Conservation (phyloP, 352 stramenopile genomes). For the Phytophthora quininea region DNA sequence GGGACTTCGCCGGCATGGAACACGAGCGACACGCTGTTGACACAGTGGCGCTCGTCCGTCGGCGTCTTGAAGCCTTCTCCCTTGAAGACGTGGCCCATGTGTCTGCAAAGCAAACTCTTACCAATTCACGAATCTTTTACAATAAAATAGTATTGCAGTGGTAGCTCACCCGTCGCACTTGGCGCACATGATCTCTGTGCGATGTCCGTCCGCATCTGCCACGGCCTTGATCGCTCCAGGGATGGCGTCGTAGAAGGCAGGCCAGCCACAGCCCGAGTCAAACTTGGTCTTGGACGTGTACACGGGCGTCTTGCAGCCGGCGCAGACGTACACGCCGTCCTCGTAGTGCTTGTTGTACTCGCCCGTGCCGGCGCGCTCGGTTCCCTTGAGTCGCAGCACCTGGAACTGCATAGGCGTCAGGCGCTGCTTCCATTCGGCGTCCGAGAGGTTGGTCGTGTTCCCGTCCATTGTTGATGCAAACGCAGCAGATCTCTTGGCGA, state of each 20-base stretch:
- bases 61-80: slow-evolving; percentile 87
- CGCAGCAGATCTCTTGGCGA: slow-evolving; percentile 4
- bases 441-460: slow-evolving; percentile 47
- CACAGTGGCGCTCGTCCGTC: slow-evolving; percentile 90
- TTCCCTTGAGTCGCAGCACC: slow-evolving; percentile 91
- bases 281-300: slow-evolving; percentile 92
- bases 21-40: slow-evolving; percentile 91
- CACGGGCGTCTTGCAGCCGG: slow-evolving; percentile 85
- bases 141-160: neutral
- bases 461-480: slow-evolving; percentile 46
- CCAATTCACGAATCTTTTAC: neutral
- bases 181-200: slow-evolving; percentile 90
- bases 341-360: slow-evolving; percentile 91
- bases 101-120: slow-evolving; percentile 34
- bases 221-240: slow-evolving; percentile 86
- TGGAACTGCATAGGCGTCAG: slow-evolving; percentile 84
- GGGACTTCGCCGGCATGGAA: slow-evolving; percentile 76
- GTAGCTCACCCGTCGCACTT: slow-evolving; percentile 80
- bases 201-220: slow-evolving; percentile 68
- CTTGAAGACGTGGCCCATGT: slow-evolving; percentile 93
- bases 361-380: slow-evolving; percentile 86
- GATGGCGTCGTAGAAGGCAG: slow-evolving; percentile 91
- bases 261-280: slow-evolving; percentile 91
- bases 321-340: slow-evolving; percentile 87
- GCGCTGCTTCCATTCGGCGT: slow-evolving; percentile 84